Conservation (phyloP, 2,329 filamentous ascomycete genomes). For the Hypoxylon sp. region DNA sequence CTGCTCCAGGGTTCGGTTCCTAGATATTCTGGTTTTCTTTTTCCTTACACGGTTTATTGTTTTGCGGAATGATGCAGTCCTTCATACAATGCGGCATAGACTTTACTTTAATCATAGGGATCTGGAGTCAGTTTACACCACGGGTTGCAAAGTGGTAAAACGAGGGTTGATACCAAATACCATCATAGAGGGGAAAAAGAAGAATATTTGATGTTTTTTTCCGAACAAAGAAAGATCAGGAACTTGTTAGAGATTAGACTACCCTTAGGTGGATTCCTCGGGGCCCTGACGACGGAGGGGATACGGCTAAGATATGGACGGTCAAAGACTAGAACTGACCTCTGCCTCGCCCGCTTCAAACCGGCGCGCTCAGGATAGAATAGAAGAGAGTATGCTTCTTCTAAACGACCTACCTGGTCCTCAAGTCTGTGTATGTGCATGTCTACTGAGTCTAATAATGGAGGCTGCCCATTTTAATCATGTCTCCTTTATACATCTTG, state of each 20-base stretch:
- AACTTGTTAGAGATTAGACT: slow-evolving; percentile 34
- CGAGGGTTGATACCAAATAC: slow-evolving; percentile 40
- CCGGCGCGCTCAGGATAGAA: slow-evolving; percentile 19
- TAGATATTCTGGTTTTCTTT: not conserved
- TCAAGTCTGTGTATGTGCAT: not conserved
- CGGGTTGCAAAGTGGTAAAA: slow-evolving; percentile 27
- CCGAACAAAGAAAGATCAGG: slow-evolving; percentile 15
- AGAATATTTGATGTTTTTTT: slow-evolving; percentile 21
- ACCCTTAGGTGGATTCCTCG: slow-evolving; percentile 25
- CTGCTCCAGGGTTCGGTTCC: slow-evolving; percentile 11
- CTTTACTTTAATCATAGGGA: slow-evolving; percentile 29
- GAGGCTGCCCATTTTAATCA: not conserved
- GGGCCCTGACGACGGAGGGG: slow-evolving; percentile 1
- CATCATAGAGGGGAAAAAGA: slow-evolving; percentile 39
- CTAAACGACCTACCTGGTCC: not conserved
- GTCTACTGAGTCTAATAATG: not conserved
- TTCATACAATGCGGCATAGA: slow-evolving; percentile 30
- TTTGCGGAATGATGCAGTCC: slow-evolving; percentile 29
- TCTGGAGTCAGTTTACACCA: slow-evolving; percentile 35
- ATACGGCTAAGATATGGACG: slow-evolving; percentile 16
- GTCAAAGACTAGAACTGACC: slow-evolving; percentile 18
- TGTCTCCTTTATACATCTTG: not conserved
- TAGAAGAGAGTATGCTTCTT: slow-evolving; percentile 16
- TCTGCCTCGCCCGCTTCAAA: slow-evolving; percentile 19
- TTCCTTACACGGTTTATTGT: slow-evolving; percentile 24